phyloP scores from a whole-genome alignment of 495 filamentous ascomycete species.

The Aspergillus wentii region DNA sequence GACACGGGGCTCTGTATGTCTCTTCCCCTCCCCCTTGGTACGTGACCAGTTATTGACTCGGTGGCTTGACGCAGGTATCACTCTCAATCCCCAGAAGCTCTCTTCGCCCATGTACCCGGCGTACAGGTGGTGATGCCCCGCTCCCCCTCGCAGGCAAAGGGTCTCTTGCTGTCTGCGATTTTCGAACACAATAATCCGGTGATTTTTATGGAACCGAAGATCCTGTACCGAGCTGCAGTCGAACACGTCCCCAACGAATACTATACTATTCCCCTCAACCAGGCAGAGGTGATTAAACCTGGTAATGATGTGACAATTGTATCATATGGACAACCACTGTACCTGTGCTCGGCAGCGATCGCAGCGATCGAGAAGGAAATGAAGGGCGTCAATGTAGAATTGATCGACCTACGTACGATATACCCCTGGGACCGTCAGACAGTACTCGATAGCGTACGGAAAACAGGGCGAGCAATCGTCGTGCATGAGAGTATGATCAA shows the following conservation, averaged over 20 bases:
- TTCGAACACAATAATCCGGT: conserved; percentile 84
- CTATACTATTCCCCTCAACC: conserved; percentile 81
- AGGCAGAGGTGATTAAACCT: conserved; percentile 81
- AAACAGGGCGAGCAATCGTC: conserved; percentile 85
- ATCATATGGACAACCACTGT: conserved; percentile 89
- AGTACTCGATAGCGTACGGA: conserved; percentile 76
- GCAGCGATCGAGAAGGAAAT: conserved; percentile 75
- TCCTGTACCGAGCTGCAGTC: conserved; percentile 88
- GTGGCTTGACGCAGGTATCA: conserved; percentile 59
- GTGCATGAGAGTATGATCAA: conserved; percentile 97
- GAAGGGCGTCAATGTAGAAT: conserved; percentile 67
- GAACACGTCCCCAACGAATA: conserved; percentile 85
- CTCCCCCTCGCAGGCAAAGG: conserved; percentile 89
- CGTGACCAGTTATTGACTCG: conserved; percentile 2
- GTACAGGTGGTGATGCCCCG: conserved; percentile 86
- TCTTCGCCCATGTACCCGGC: conserved; percentile 91
- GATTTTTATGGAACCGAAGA: conserved; percentile 96
- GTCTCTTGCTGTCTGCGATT: conserved; percentile 72
- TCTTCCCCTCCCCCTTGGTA: not conserved
- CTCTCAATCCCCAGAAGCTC: conserved; percentile 85
- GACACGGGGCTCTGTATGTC: conserved; percentile 83
- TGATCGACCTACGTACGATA: conserved; percentile 88
- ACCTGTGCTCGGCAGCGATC: conserved; percentile 78
- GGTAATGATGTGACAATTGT: conserved; percentile 83
- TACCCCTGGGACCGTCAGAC: conserved; percentile 94